Percentiles rank a stretch among this genome's conserved stretches.
Evolutionary conservation across 148 eudicot species (phyloP).

Genomic region (Rhododendron simsii): DNA sequence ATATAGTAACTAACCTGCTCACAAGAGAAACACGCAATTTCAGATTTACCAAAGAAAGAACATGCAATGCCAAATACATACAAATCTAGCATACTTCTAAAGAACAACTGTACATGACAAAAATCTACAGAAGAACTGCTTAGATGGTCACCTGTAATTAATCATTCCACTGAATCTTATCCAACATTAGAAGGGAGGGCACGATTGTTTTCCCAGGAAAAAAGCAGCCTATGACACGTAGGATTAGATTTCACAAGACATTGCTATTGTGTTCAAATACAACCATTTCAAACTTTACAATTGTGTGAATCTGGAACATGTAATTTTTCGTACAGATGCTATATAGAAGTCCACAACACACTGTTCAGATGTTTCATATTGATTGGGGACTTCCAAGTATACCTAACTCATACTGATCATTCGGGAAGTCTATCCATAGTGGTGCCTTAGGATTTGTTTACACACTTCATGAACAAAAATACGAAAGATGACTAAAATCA

Average conservation of each 20-base stretch:
- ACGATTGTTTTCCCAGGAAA: background rate
- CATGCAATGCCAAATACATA: background rate
- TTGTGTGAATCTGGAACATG: background rate
- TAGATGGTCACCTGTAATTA: background rate
- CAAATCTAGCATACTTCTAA: background rate
- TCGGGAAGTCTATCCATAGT: background rate
- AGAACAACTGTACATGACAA: background rate
- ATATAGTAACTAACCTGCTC: background rate
- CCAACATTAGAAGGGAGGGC: background rate
- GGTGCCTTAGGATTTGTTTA: slow-evolving; percentile 4
- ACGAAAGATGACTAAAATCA: background rate
- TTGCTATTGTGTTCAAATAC: no score
- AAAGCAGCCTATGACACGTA: background rate
- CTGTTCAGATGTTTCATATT: background rate
- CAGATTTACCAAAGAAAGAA: background rate
- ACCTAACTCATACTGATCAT: background rate
- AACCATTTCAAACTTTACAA: background rate
- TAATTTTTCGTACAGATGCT: background rate
- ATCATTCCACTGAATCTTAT: background rate
- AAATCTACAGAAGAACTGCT: background rate
- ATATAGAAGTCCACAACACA: background rate
- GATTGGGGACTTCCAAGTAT: background rate
- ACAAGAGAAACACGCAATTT: background rate
- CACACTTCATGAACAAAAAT: background rate
- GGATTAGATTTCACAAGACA: background rate